Conservation (phyloP, 805 yeast genomes). For the Ogataea populi-albae region DNA sequence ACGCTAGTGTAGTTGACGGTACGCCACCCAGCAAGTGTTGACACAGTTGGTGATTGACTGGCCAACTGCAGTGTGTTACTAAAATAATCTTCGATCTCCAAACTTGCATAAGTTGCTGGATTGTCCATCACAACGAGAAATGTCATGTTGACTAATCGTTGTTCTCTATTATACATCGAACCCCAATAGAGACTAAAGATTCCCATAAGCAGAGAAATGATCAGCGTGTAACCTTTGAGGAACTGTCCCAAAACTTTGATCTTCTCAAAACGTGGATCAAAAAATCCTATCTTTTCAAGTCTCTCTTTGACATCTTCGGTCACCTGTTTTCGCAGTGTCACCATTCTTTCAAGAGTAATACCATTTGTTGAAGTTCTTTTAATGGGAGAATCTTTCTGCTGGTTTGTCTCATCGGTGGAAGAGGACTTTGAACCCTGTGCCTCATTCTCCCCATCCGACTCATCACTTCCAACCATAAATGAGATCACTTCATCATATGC, state of each 20-base stretch:
- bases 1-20: slow-evolving; percentile 30
- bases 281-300: slow-evolving; percentile 25
- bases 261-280: slow-evolving; percentile 24
- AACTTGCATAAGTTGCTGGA: slow-evolving; percentile 4
- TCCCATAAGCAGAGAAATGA: slow-evolving; percentile 36
- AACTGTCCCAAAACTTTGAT: slow-evolving; percentile 14
- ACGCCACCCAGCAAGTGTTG: slow-evolving; percentile 18
- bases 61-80: slow-evolving; percentile 24
- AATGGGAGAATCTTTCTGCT: not conserved
- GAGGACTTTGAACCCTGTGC: not conserved
- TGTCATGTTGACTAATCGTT: slow-evolving; percentile 30
- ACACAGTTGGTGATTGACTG: slow-evolving; percentile 17
- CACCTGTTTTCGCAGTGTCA: slow-evolving; percentile 16
- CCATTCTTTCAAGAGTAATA: slow-evolving; percentile 9
- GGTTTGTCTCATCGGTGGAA: not conserved
- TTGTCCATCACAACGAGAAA: slow-evolving; percentile 34
- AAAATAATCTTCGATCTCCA: slow-evolving; percentile 32
- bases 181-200: slow-evolving; percentile 45
- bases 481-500: slow-evolving; percentile 20
- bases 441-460: slow-evolving; percentile 8
- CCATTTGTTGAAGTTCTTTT: not conserved
- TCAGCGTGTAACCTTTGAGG: slow-evolving; percentile 24
- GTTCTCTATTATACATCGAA: slow-evolving; percentile 31
- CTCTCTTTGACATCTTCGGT: slow-evolving; percentile 19
- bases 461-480: slow-evolving; percentile 13